Percentiles rank a stretch among this genome's conserved stretches.
Evolutionary conservation across 805 yeast species (phyloP).

Genomic region (Metschnikowia cubensis): DNA sequence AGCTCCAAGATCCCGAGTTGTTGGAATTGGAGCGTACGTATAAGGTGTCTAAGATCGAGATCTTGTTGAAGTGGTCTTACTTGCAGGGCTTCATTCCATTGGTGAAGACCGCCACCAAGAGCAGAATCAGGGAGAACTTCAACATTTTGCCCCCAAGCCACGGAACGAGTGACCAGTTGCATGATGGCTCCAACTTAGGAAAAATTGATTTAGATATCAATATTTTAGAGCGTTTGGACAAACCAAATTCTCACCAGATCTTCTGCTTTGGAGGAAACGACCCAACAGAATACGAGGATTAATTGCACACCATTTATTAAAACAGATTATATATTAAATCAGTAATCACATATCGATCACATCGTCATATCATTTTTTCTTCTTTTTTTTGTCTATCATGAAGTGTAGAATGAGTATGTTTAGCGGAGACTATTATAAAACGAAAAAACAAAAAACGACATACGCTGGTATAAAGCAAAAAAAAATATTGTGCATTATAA

Average conservation of each 20-base stretch:
- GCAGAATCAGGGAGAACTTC: slow-evolving; percentile 52
- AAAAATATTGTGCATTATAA: too few species aligned
- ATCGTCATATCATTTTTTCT: background rate
- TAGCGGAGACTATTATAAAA: too few species aligned
- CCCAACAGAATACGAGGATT: slow-evolving; percentile 18
- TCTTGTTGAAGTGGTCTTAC: slow-evolving; percentile 68
- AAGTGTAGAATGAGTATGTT: too few species aligned
- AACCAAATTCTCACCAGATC: slow-evolving; percentile 33
- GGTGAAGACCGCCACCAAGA: slow-evolving; percentile 57
- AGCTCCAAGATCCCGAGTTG: slow-evolving; percentile 53
- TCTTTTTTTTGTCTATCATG: too few species aligned
- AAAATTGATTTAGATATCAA: slow-evolving; percentile 39
- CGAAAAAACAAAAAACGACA: too few species aligned
- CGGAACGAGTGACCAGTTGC: slow-evolving; percentile 22
- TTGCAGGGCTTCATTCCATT: slow-evolving; percentile 69
- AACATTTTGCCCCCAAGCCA: slow-evolving; percentile 42
- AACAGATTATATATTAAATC: too few species aligned
- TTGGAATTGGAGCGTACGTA: slow-evolving; percentile 46
- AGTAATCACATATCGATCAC: too few species aligned
- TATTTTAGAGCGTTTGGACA: slow-evolving; percentile 33
- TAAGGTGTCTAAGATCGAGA: slow-evolving; percentile 53
- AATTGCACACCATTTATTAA: background rate
- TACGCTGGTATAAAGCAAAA: too few species aligned
- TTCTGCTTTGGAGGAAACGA: slow-evolving; percentile 33
- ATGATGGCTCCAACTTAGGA: slow-evolving; percentile 25